Evolutionary conservation across 495 filamentous ascomycete species (phyloP).

Genomic region (Aspergillus wentii): DNA sequence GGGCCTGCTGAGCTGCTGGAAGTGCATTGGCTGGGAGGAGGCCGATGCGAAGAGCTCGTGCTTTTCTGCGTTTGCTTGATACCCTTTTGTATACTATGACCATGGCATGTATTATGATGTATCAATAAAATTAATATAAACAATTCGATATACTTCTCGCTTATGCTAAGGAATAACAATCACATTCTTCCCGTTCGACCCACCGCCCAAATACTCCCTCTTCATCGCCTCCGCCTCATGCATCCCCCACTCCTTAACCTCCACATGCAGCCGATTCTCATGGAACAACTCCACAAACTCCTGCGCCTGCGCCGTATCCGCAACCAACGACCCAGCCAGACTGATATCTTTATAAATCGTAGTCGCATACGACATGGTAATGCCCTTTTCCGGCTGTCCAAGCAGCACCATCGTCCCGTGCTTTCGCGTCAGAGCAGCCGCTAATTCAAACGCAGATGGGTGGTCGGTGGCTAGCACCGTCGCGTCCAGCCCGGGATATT

Average conservation of each 20-base stretch:
- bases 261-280: slow-evolving; percentile 3
- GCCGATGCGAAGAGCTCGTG: slow-evolving; percentile 4
- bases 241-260: slow-evolving; percentile 9
- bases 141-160: too few species aligned
- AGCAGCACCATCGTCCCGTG: slow-evolving; percentile 12
- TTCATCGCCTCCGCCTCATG: slow-evolving; percentile 7
- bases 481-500: slow-evolving; percentile 9
- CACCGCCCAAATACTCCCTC: slow-evolving; percentile 4
- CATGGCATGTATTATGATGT: too few species aligned
- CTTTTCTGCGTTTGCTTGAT: slow-evolving; percentile 4
- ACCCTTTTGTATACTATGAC: too few species aligned
- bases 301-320: slow-evolving; percentile 2
- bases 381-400: slow-evolving; percentile 8
- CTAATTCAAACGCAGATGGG: slow-evolving; percentile 7
- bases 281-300: slow-evolving; percentile 3
- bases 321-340: slow-evolving; percentile 9
- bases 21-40: slow-evolving; percentile 43
- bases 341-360: slow-evolving; percentile 9
- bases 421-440: slow-evolving; percentile 6
- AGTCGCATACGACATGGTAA: slow-evolving; percentile 6
- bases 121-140: too few species aligned
- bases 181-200: slow-evolving; percentile 5
- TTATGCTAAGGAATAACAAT: slow-evolving; percentile 1
- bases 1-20: slow-evolving; percentile 38
- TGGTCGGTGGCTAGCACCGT: slow-evolving; percentile 8